Percentiles rank a stretch among this genome's conserved stretches.
phyloP scores from a whole-genome alignment of 2,329 filamentous ascomycete genomes.

The Talaromyces sp. region DNA sequence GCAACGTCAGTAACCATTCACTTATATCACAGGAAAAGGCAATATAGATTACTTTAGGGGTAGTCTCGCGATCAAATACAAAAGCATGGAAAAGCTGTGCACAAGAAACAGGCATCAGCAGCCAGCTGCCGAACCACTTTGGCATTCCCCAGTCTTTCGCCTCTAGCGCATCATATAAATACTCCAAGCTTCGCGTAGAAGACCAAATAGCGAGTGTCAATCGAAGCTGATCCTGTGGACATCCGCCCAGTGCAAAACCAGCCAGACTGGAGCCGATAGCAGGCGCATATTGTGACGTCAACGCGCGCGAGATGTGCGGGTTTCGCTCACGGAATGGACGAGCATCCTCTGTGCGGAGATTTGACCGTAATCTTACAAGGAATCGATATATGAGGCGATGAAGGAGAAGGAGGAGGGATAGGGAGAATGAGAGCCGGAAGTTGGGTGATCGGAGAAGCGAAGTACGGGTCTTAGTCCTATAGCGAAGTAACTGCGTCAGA shows the following conservation, averaged over 20 bases:
- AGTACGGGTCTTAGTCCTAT: constrained; percentile 40
- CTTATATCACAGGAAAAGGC: too few relatives aligned
- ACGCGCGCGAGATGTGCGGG: constrained; percentile 69
- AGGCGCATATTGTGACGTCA: constrained; percentile 83
- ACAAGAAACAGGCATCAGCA: constrained; percentile 74
- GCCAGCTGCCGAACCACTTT: constrained; percentile 83
- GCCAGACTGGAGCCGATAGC: constrained; percentile 89
- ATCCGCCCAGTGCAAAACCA: constrained; percentile 78
- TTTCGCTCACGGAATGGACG: constrained; percentile 81
- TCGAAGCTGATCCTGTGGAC: constrained; percentile 70
- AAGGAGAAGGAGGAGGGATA: constrained; percentile 82
- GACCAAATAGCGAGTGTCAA: constrained; percentile 81
- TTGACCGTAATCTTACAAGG: constrained; percentile 75
- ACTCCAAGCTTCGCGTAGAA: constrained; percentile 80
- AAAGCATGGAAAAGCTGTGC: constrained; percentile 77
- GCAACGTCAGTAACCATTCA: constrained; percentile 1
- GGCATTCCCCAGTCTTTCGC: constrained; percentile 70
- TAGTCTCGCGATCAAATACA: constrained; percentile 75
- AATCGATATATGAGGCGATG: constrained; percentile 91
- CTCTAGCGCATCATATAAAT: constrained; percentile 81
- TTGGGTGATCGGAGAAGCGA: constrained; percentile 62
- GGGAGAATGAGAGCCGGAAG: constrained; percentile 75
- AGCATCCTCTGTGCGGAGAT: constrained; percentile 78
- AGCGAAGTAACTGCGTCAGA: neutral
- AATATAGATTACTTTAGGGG: constrained; percentile 56